Base-by-base conservation (phyloP, 108 stramenopile species). In the Epipyxis sp. region DNA sequence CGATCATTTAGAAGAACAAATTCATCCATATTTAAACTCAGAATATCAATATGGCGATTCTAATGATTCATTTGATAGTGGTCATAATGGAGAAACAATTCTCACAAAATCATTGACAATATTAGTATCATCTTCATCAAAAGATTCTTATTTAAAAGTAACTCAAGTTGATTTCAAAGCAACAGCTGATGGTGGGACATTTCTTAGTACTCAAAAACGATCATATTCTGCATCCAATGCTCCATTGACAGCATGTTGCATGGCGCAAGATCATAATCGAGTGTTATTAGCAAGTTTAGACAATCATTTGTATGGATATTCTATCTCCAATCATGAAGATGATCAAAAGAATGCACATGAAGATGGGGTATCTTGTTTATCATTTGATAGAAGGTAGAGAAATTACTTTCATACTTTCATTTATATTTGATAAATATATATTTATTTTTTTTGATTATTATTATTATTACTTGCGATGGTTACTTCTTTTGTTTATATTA, bases 361-460 rank as follows among this genome's bases (percentile, higher is more conserved):
- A 25, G 84, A 83, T 61, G 77, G 86, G 32, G 61, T 50, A 40
- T 44, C 76, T 6, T 58, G 77, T 29, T 44, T 74, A 1, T 81
- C 82, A 37, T 79, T 82, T 16, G 76, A 83, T 34, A 37, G 69
- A 16, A 80, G 80, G 35, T 79, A 78, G 1, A 65, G 80, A 1
- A 79, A 82, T 13, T 45, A 42, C 0, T 81, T 81, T 50, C 81
- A 69, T 40, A 59, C 79, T 10, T 29, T 82, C 46, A 69, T 78
- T 78, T 1, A 39, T 46, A 27, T 27, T 81, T 0, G 77, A 44
- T 10, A 77, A 61, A 30, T 78, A 81, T 40, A 80, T 84, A n/a
- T 35, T 81, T 79, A 62, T 83, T 41, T 34, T 77, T 83, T 0
- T 59, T 72, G 1, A 76, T 72, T 35, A 40, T 85, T 71, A 79